phyloP scores from a whole-genome alignment of 768 basidiomycete species.

The Mycena leptocephala region DNA sequence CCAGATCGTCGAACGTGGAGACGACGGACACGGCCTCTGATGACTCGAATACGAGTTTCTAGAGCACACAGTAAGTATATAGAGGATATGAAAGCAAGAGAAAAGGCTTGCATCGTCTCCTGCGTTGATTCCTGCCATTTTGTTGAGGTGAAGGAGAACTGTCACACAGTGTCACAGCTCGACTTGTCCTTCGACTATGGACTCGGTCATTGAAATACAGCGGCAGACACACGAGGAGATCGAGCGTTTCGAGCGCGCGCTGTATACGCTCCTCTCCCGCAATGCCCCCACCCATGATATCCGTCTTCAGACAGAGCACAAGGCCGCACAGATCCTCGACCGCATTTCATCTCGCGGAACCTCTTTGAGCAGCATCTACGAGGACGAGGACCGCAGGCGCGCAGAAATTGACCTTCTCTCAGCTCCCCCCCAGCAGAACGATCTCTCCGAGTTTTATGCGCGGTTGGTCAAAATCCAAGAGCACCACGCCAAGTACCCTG shows the following conservation, averaged over 20 bases:
- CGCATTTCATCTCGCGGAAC: constrained; percentile 81
- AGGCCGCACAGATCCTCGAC: constrained; percentile 90
- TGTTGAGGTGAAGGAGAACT: constrained; percentile 55
- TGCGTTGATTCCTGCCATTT: constrained; percentile 86
- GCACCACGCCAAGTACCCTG: constrained; percentile 96
- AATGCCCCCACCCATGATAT: constrained; percentile 74
- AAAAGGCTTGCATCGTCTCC: constrained; percentile 84
- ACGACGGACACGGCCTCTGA: constrained; percentile 93
- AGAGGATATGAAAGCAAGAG: constrained; percentile 15
- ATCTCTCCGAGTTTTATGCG: constrained; percentile 95
- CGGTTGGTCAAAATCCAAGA: constrained; percentile 97
- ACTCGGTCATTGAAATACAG: constrained; percentile 94
- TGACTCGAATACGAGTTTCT: constrained; percentile 95
- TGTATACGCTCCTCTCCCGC: constrained; percentile 87
- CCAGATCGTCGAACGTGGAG: constrained; percentile 91
- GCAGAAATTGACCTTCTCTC: constrained; percentile 79
- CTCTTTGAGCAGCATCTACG: constrained; percentile 81
- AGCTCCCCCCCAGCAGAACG: constrained; percentile 70
- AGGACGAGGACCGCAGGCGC: constrained; percentile 82
- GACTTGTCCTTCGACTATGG: constrained; percentile 67
- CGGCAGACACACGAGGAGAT: constrained; percentile 97
- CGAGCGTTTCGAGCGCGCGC: constrained; percentile 91
- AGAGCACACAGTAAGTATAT: constrained; percentile 5
- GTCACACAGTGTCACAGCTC: too few species aligned
- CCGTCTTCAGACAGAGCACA: constrained; percentile 86